Evolutionary conservation across 2,329 filamentous ascomycete species (phyloP).

Genomic region (Penicillium glabrum): DNA sequence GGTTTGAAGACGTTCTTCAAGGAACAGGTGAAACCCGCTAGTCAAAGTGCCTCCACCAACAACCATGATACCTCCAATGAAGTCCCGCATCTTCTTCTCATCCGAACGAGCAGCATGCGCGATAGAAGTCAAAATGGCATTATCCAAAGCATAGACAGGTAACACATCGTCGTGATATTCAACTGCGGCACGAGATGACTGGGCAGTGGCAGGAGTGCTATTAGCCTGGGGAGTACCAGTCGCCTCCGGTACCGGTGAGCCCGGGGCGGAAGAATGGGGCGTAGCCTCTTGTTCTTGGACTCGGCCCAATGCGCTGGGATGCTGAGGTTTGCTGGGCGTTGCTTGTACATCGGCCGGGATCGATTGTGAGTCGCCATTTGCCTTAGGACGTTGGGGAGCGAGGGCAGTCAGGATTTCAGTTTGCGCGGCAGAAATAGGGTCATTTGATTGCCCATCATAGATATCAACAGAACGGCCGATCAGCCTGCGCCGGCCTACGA

Average conservation of each 20-base stretch:
- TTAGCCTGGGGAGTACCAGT: slow-evolving; percentile 63
- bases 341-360: slow-evolving; percentile 34
- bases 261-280: slow-evolving; percentile 80
- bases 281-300: slow-evolving; percentile 70
- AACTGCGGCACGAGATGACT: slow-evolving; percentile 44
- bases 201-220: slow-evolving; percentile 43
- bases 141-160: slow-evolving; percentile 79
- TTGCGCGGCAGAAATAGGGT: slow-evolving; percentile 84
- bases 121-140: slow-evolving; percentile 86
- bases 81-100: slow-evolving; percentile 89
- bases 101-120: slow-evolving; percentile 83
- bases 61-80: slow-evolving; percentile 86
- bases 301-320: slow-evolving; percentile 68
- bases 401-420: slow-evolving; percentile 61
- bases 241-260: slow-evolving; percentile 82
- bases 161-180: slow-evolving; percentile 75
- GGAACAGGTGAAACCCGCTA: slow-evolving; percentile 73
- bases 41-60: slow-evolving; percentile 82
- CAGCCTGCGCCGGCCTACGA: slow-evolving; percentile 74
- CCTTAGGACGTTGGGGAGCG: slow-evolving; percentile 38
- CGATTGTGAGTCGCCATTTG: slow-evolving; percentile 39
- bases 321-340: slow-evolving; percentile 55
- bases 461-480: slow-evolving; percentile 88
- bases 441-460: slow-evolving; percentile 90
- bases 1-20: slow-evolving; percentile 78